Base-by-base conservation (phyloP, 2,329 filamentous ascomycete genomes). In the Sporothrix pseudoabietina region DNA sequence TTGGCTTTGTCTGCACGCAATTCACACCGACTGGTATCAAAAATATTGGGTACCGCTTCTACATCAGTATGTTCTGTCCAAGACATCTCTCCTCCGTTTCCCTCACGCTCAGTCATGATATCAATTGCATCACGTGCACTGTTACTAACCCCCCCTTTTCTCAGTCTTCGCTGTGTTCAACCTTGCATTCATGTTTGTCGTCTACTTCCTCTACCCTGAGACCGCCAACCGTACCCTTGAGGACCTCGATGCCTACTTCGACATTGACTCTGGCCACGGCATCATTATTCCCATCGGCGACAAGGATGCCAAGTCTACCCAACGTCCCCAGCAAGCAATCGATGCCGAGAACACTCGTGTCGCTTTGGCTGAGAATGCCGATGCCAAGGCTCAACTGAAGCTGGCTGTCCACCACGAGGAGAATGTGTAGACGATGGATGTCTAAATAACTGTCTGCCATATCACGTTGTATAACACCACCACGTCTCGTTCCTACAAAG, bases 131-230 rank as follows among this genome's bases (percentile, higher is more conserved):
- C 4, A 35, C 8, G 35, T 35, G n/a, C 16, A 52, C 47, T n/a
- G 16, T 52, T n/a, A 3, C 52, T 54, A 54, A 54, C 52, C 8
- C 8, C n/a, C 41, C 22, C 49, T 54, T 54, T 10, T 54, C 8
- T 4, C 35, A 63, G 57, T 63, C 44, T 78, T 77, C 57, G 76
- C 76, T 16, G 71, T 74, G 57, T 78, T 78, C 65, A 77, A 78
- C 55, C 74, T 79, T 1, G 73, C 74, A 0, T 78, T 78, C 72
- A 76, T 79, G 9, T 72, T 72, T 1, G 57, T 75, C 16, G 72
- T 75, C 1, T 78, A 78, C 70, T 79, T 78, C 63, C 72, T 79
- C 4, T 78, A 79, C 59, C 78, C 78, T 0, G 78, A 79, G 69
- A 79, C 78, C 7, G 69, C 69, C 49, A 71, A 71, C 16, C 69